phyloP scores from a whole-genome alignment of 495 filamentous ascomycete genomes.

The Aspergillus saccharolyticus region DNA sequence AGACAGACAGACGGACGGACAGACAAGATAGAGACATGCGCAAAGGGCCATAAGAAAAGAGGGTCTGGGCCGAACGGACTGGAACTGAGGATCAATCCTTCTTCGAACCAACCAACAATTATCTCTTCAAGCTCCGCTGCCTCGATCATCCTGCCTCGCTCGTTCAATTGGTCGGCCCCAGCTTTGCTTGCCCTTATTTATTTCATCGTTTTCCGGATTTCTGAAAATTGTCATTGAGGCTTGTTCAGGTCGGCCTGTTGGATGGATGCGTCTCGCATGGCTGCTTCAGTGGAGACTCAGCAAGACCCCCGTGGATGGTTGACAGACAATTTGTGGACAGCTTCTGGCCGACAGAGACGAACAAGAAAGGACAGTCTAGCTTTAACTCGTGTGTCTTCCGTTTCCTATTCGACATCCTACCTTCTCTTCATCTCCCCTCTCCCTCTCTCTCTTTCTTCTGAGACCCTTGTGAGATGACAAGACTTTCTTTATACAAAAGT shows the following conservation, averaged over 20 bases:
- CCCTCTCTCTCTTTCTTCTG: no score
- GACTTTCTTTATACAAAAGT: no score
- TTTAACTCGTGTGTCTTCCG: no score
- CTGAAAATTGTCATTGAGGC: not conserved
- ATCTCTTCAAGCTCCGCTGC: not conserved
- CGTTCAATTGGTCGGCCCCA: not conserved
- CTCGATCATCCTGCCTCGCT: not conserved
- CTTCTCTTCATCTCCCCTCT: no score
- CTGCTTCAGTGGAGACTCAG: not conserved
- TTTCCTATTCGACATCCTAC: no score
- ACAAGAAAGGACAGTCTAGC: no score
- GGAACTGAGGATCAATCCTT: conserved; percentile 1
- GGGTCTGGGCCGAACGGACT: not conserved
- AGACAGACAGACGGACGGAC: not conserved
- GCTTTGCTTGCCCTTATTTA: not conserved
- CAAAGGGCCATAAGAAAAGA: not conserved
- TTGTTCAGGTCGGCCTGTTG: not conserved
- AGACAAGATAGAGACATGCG: not conserved
- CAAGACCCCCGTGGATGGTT: no score
- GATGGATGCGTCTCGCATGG: not conserved
- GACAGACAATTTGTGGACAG: no score
- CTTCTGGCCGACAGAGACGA: no score
- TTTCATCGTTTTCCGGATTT: no score
- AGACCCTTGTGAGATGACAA: no score
- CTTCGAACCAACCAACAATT: not conserved